Percentiles rank a stretch among this genome's conserved stretches.
phyloP scores from a whole-genome alignment of 2,329 filamentous ascomycete species.

The Orbilia ellipsospora region DNA sequence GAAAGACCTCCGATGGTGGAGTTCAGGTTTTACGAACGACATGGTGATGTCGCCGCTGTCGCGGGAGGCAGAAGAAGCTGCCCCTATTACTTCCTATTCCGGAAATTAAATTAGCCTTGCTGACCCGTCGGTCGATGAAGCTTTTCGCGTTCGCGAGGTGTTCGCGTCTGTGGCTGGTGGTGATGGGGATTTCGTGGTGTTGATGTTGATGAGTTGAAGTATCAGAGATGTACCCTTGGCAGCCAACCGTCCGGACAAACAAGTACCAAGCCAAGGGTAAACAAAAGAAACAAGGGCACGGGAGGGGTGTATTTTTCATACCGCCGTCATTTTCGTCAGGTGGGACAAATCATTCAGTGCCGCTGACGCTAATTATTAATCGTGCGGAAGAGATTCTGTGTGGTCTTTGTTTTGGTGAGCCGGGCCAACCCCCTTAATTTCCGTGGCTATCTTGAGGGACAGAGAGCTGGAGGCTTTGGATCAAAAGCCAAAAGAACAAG shows the following conservation, averaged over 20 bases:
- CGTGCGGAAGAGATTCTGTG: neutral
- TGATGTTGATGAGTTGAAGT: constrained; percentile 37
- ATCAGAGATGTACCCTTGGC: constrained; percentile 43
- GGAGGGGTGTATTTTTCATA: constrained; percentile 45
- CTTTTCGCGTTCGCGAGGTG: constrained; percentile 41
- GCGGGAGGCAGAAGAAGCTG: constrained; percentile 3
- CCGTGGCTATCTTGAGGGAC: neutral
- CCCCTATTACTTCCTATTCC: constrained; percentile 47
- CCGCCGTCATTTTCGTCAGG: constrained; percentile 22
- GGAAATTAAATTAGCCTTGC: constrained; percentile 26
- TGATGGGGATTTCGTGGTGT: constrained; percentile 32
- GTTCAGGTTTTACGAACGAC: constrained; percentile 51
- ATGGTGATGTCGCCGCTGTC: constrained; percentile 9
- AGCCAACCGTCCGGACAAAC: constrained; percentile 20
- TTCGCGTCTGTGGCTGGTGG: constrained; percentile 51
- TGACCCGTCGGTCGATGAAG: constrained; percentile 8
- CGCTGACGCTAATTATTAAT: neutral
- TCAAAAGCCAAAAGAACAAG: neutral
- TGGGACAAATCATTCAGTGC: constrained; percentile 4
- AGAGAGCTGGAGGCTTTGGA: neutral
- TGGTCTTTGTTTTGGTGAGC: neutral
- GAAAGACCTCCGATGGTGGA: constrained; percentile 52
- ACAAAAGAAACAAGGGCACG: neutral
- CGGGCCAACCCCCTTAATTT: constrained; percentile 11
- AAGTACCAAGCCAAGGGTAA: constrained; percentile 3